These are phyloP conservation scores for Taphrina betulina DNA, from an alignment of 1,139 yeast species.

Conservation along the genomic window DNA sequence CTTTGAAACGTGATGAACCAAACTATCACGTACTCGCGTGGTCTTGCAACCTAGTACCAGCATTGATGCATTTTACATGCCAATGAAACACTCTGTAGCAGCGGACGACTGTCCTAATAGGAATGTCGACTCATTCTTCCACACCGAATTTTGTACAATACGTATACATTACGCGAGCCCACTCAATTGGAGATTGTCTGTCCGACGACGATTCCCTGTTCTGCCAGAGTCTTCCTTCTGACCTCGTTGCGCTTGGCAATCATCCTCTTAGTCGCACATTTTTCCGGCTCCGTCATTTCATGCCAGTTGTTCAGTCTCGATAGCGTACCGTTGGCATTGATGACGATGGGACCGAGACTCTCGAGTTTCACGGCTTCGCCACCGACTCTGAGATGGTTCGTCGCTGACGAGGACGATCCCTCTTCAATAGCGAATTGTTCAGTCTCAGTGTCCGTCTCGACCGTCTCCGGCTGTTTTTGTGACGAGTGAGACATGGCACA, in stretches of 20 bases:
- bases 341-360: conserved; percentile 29
- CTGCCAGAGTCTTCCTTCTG: conserved; percentile 14
- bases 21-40: no score
- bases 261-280: conserved; percentile 28
- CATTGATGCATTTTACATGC: no score
- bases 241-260: conserved; percentile 23
- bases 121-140: no score
- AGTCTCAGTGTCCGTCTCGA: no score
- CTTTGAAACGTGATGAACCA: no score
- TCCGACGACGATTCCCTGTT: neutral
- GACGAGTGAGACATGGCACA: no score
- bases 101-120: no score
- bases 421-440: conserved; percentile 9
- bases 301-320: conserved; percentile 33
- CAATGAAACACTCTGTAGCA: no score
- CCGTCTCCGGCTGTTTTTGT: no score
- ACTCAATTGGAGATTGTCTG: neutral
- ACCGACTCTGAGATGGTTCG: conserved; percentile 16
- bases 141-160: no score
- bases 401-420: neutral
- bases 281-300: conserved; percentile 31
- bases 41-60: no score
- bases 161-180: no score
- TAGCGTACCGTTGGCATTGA: conserved; percentile 32
- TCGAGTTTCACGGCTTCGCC: conserved; percentile 16